A percentile compares a stretch with the other conserved stretches of the same genome.
phyloP scores from a whole-genome alignment of 352 stramenopile genomes.

The Pythium brassicae region DNA sequence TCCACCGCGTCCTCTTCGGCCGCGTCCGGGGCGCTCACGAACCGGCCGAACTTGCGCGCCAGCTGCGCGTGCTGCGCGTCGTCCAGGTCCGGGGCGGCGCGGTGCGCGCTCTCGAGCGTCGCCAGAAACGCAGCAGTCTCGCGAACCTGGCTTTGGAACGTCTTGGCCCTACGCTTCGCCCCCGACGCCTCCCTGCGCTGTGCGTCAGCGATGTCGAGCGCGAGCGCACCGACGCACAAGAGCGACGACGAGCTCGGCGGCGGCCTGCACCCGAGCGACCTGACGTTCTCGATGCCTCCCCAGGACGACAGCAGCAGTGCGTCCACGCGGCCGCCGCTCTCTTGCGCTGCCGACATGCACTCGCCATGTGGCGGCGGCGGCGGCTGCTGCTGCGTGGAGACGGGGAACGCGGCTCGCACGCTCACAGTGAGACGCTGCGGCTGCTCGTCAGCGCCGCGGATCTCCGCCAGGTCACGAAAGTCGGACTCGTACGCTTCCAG shows the following conservation, averaged over 20 bases:
- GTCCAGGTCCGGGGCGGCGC: not conserved
- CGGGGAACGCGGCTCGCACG: conserved; percentile 7
- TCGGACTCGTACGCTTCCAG: conserved; percentile 14
- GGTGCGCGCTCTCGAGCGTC: not conserved
- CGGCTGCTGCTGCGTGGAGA: not conserved
- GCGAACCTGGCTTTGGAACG: conserved; percentile 7
- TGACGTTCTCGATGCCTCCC: conserved; percentile 16
- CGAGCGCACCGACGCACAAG: conserved; percentile 5
- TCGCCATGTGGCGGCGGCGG: no score
- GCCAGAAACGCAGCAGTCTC: conserved; percentile 7
- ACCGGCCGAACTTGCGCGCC: conserved; percentile 1
- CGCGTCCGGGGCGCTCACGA: conserved; percentile 7
- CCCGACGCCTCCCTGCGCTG: not conserved
- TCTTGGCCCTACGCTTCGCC: not conserved
- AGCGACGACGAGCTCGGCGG: conserved; percentile 9
- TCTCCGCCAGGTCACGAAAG: conserved; percentile 9
- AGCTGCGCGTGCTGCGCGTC: not conserved
- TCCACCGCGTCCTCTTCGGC: conserved; percentile 3
- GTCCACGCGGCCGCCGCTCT: not conserved
- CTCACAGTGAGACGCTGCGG: conserved; percentile 6
- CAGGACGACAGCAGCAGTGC: conserved; percentile 12
- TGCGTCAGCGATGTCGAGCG: not conserved
- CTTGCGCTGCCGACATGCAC: no score
- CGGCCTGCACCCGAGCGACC: conserved; percentile 7
- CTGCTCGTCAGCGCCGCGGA: conserved; percentile 7